These are phyloP conservation scores for Rauvolfia tetraphylla DNA, from an alignment of 257 asterid species.

Conservation along the genomic window DNA sequence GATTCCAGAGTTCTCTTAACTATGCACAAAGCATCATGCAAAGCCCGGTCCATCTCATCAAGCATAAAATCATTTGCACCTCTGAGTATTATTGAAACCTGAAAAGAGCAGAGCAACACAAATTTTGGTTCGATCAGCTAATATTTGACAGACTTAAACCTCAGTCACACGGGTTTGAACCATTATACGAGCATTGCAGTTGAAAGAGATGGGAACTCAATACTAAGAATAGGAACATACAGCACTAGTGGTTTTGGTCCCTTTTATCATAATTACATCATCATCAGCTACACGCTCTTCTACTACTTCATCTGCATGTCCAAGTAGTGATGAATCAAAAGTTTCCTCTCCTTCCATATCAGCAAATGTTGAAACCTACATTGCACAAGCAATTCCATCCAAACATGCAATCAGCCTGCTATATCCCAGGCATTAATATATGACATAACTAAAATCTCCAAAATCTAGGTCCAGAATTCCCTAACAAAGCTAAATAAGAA, in stretches of 20 bases:
- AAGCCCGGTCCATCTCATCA: conserved; percentile 96
- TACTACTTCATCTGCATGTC: conserved; percentile 86
- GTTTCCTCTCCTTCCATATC: conserved; percentile 98
- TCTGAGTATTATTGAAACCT: conserved; percentile 83
- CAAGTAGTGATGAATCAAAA: conserved; percentile 75
- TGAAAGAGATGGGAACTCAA: not conserved
- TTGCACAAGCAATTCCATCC: conserved; percentile 11
- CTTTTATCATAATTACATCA: conserved; percentile 87
- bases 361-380: conserved; percentile 85
- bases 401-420: not conserved
- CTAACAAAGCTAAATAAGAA: not conserved
- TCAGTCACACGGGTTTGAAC: not conserved
- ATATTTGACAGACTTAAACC: not conserved
- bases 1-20: conserved; percentile 95
- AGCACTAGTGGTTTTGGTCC: conserved; percentile 71
- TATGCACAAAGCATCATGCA: conserved; percentile 87
- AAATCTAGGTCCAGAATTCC: not conserved
- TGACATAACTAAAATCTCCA: not conserved
- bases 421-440: not conserved
- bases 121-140: not conserved
- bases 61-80: conserved; percentile 98
- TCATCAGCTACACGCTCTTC: conserved; percentile 92
- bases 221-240: conserved; percentile 33
- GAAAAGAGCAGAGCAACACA: conserved; percentile 18
- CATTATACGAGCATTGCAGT: not conserved